Evolutionary conservation across 305 asterid genomes (phyloP).

Genomic region (Petunia hybrid): DNA sequence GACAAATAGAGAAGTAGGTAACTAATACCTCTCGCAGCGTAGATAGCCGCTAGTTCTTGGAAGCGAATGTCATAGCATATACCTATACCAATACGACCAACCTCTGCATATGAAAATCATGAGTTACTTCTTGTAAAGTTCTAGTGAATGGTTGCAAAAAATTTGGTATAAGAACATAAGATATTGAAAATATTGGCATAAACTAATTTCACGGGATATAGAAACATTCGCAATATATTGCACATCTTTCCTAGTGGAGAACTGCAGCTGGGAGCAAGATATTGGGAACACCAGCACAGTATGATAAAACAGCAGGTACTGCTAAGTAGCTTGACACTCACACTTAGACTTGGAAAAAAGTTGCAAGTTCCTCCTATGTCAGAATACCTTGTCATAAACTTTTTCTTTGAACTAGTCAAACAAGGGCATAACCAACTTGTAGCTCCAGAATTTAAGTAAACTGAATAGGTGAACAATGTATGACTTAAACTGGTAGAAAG

Average conservation of each 20-base stretch:
- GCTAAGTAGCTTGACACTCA: not conserved
- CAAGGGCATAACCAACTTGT: not conserved
- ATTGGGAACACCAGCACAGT: not conserved
- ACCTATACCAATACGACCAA: slow-evolving; percentile 92
- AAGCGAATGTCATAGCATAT: slow-evolving; percentile 89
- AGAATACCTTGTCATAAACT: slow-evolving; percentile 15
- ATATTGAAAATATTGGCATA: not conserved
- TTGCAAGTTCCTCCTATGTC: slow-evolving; percentile 5
- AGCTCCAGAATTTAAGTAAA: not conserved
- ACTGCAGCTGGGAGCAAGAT: slow-evolving; percentile 8
- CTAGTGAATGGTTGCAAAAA: slow-evolving; percentile 33
- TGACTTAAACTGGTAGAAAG: not conserved
- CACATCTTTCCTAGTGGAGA: not conserved
- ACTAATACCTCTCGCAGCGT: slow-evolving; percentile 84
- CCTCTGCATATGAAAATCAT: slow-evolving; percentile 58
- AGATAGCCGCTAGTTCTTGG: slow-evolving; percentile 86
- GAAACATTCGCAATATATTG: not conserved
- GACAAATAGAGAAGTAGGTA: slow-evolving; percentile 1
- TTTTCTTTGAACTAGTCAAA: slow-evolving; percentile 22
- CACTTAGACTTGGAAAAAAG: not conserved
- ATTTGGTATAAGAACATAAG: not conserved
- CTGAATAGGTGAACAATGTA: slow-evolving; percentile 8
- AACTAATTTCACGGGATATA: not conserved
- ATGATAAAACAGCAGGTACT: not conserved
- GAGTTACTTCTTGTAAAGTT: slow-evolving; percentile 26